Base-by-base conservation (phyloP, 163 green algal species). In the Dunaliella salina region DNA sequence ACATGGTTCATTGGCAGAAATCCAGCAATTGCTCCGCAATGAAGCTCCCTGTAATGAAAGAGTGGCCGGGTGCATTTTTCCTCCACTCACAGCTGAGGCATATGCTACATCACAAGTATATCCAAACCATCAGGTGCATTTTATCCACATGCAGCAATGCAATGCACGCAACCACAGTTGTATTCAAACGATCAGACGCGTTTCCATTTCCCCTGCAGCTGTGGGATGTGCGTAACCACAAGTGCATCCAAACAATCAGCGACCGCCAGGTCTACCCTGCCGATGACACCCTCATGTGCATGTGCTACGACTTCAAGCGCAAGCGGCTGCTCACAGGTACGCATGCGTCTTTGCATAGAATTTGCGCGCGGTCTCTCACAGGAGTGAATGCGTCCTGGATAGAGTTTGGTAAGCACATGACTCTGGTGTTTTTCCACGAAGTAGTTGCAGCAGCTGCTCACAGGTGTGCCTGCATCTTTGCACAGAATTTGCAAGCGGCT, bases 171-270 rank as follows among this genome's bases (percentile, higher is more conserved):
- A 26, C 57, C 15, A 69, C 57, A 69, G 57, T 69, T 26, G 57
- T 69, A 15, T 18, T 69, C 57, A 15, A 69, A 69, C 57, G 15
- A 69, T 69, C 33, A 72, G 22, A n/a, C n/a, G n/a, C n/a, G n/a
- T n/a, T 26, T 79, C 82, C 33, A 29, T 80, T 5, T 20, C 57
- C 1, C 32, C 3, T 85, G 69, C 82, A 86, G 82, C 17, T 89
- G 80, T 89, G 86, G 86, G 86, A 89, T 80, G 94, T 98, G 84
- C 92, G 95, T 57, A 96, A 93, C 86, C 92, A 96, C 90, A 90
- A 89, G 82, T 97, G 95, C 87, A 85, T 97, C 75, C 95, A 97
- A 90, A 95, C 95, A 25, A 86, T 97, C 75, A 80, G 85, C 15
- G 92, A 96, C 87, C 89, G 90, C 29, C 87, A 92, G 72, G 29